Evolutionary conservation across 768 basidiomycete species (phyloP), one percentile per base, ranked within the genome.

Genomic region (Tephrocybe sp.): DNA sequence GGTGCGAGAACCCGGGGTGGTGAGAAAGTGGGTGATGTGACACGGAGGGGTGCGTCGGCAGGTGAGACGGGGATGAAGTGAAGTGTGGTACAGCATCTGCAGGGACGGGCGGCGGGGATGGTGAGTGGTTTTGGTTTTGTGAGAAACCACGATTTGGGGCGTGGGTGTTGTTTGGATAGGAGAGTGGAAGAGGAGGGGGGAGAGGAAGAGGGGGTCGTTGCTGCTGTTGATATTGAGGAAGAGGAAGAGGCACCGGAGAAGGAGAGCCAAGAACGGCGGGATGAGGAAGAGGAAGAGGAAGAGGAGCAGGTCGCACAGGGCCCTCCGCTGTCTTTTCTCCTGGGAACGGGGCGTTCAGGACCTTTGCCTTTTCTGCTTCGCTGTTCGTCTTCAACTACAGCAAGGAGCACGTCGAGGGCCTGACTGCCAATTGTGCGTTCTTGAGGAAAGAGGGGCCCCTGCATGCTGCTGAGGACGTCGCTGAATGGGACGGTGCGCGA

Each of bases 391-490:
- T n/a, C n/a, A n/a, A n/a, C n/a, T n/a, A n/a, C n/a, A n/a, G n/a
- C n/a, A n/a, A n/a, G n/a, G n/a, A n/a, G n/a, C n/a, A n/a, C n/a
- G n/a, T n/a, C n/a, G n/a, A n/a, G n/a, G n/a, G n/a, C n/a, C n/a
- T n/a, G n/a, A n/a, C n/a, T n/a, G n/a, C n/a, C n/a, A n/a, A n/a
- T n/a, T n/a, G n/a, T n/a, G n/a, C n/a, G 48, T 25, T 77, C 71
- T 4, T 61, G 52, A 1, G 76, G 80, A 56, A 86, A 86, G 16
- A 86, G 68, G 4, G 73, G 69, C 4, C 84, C 84, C 34, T 77
- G 71, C 79, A 86, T 84, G 60, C 77, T 75, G 37, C 61, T 61
- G 36, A 82, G 64, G 42, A 86, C 83, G 28, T 82, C 79, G 41
- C 72, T 70, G 63, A 86, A 85, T 1, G 78, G 63, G 9, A 86